A percentile compares a stretch with the other conserved stretches of the same genome.
Evolutionary conservation across 2,329 filamentous ascomycete genomes (phyloP).

Genomic region (Drechmeria coniospora): DNA sequence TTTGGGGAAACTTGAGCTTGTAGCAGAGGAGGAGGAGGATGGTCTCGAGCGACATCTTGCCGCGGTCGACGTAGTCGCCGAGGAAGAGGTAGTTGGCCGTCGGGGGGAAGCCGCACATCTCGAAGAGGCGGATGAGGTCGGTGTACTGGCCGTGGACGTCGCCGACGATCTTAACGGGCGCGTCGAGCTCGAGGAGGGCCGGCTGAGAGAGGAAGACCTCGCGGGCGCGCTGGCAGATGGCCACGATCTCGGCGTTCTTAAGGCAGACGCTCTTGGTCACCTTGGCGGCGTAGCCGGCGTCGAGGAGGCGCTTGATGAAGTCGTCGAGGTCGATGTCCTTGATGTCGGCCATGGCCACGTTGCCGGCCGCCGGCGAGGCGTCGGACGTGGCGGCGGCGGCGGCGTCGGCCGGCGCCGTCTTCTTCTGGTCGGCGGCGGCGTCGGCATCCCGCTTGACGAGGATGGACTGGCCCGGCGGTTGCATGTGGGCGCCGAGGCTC

Average conservation of each 20-base stretch:
- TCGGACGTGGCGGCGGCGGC: too few species aligned
- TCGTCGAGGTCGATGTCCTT: conserved; percentile 92
- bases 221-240: conserved; percentile 77
- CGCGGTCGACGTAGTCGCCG: conserved; percentile 90
- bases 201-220: conserved; percentile 87
- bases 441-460: conserved; percentile 65
- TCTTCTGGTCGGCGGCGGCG: conserved; percentile 46
- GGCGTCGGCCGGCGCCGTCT: too few species aligned
- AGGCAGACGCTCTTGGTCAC: conserved; percentile 94
- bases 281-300: conserved; percentile 91
- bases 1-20: conserved; percentile 93
- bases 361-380: too few species aligned
- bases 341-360: conserved; percentile 75
- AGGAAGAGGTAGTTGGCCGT: conserved; percentile 86
- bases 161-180: conserved; percentile 94
- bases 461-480: conserved; percentile 76
- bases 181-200: conserved; percentile 77
- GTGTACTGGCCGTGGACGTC: conserved; percentile 96
- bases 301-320: conserved; percentile 86
- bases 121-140: conserved; percentile 89
- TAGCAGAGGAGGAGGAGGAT: conserved; percentile 88
- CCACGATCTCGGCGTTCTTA: conserved; percentile 93
- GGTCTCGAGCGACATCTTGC: conserved; percentile 90
- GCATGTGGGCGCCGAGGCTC: conserved; percentile 39
- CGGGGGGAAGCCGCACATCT: conserved; percentile 95